phyloP scores from a whole-genome alignment of 768 basidiomycete genomes.

The Leccinum pellstonianum region DNA sequence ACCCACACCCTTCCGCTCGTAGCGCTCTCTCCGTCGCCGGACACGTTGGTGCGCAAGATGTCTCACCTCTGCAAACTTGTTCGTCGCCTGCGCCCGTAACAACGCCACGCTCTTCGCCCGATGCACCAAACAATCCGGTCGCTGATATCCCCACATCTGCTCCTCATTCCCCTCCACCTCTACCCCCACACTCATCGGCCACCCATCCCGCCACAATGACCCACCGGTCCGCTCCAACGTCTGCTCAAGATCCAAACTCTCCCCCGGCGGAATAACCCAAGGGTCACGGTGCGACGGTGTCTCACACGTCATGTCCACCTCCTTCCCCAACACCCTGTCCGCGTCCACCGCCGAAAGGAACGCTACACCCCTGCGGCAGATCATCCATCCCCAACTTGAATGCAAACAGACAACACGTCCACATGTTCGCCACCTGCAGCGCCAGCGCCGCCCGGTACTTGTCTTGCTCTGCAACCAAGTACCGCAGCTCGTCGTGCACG shows the following conservation, averaged over 20 bases:
- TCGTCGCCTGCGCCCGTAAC: constrained; percentile 66
- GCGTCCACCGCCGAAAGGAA: constrained; percentile 93
- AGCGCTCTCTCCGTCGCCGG: too few relatives aligned
- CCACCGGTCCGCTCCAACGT: constrained; percentile 26
- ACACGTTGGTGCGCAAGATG: constrained; percentile 19
- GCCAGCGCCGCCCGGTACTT: constrained; percentile 89
- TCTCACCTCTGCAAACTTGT: constrained; percentile 69
- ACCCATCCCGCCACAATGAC: constrained; percentile 30
- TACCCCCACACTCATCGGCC: constrained; percentile 6
- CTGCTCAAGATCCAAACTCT: constrained; percentile 70
- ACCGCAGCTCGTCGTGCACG: constrained; percentile 96
- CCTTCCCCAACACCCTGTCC: constrained; percentile 88
- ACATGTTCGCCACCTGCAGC: constrained; percentile 91
- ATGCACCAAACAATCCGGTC: constrained; percentile 62
- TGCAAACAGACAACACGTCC: constrained; percentile 91
- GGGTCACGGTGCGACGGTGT: constrained; percentile 81
- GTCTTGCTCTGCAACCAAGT: constrained; percentile 87
- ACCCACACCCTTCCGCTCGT: too few relatives aligned
- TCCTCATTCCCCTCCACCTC: constrained; percentile 7
- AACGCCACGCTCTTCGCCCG: constrained; percentile 40
- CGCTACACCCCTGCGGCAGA: constrained; percentile 88
- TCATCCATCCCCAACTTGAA: constrained; percentile 95
- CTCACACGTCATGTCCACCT: constrained; percentile 93
- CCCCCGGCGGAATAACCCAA: constrained; percentile 75
- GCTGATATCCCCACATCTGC: constrained; percentile 44